These are phyloP conservation scores for Salisapilia sapeloensis DNA, from an alignment of 352 stramenopile genomes.

Conservation along the genomic window DNA sequence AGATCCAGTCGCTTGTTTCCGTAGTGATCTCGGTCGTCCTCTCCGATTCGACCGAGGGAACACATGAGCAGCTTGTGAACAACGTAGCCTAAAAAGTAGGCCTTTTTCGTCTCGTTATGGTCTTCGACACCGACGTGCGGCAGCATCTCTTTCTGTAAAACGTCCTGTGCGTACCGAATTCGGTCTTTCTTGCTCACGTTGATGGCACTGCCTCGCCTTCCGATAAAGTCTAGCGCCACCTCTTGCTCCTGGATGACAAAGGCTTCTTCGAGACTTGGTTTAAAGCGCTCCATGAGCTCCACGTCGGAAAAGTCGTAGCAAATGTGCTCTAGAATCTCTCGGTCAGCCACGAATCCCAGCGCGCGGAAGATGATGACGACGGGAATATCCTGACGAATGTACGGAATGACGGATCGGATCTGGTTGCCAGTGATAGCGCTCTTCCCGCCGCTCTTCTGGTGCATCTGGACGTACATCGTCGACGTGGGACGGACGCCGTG, in stretches of 20 bases:
- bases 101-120: slow-evolving; percentile 94
- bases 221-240: slow-evolving; percentile 98
- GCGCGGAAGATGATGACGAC: slow-evolving; percentile 99
- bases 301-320: slow-evolving; percentile 97
- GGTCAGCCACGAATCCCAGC: slow-evolving; percentile 91
- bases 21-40: slow-evolving; percentile 99
- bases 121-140: slow-evolving; percentile 98
- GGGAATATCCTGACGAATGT: slow-evolving; percentile 97
- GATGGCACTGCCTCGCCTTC: slow-evolving; percentile 85
- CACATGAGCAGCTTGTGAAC: slow-evolving; percentile 99
- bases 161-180: slow-evolving; percentile 96
- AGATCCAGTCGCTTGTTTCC: slow-evolving; percentile 99
- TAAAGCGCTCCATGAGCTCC: slow-evolving; percentile 98
- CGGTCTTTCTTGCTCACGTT: slow-evolving; percentile 96
- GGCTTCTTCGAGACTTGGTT: slow-evolving; percentile 96
- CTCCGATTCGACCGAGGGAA: slow-evolving; percentile 90
- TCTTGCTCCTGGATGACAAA: slow-evolving; percentile 97
- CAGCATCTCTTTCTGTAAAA: slow-evolving; percentile 99
- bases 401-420: slow-evolving; percentile 94
- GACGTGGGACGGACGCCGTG: slow-evolving; percentile 88
- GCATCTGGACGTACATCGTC: slow-evolving; percentile 99
- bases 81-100: slow-evolving; percentile 98
- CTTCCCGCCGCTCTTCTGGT: slow-evolving; percentile 89
- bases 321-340: slow-evolving; percentile 99
- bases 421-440: slow-evolving; percentile 95